phyloP scores from a whole-genome alignment of 2,329 filamentous ascomycete species.

The Neocucurbitaria cava region DNA sequence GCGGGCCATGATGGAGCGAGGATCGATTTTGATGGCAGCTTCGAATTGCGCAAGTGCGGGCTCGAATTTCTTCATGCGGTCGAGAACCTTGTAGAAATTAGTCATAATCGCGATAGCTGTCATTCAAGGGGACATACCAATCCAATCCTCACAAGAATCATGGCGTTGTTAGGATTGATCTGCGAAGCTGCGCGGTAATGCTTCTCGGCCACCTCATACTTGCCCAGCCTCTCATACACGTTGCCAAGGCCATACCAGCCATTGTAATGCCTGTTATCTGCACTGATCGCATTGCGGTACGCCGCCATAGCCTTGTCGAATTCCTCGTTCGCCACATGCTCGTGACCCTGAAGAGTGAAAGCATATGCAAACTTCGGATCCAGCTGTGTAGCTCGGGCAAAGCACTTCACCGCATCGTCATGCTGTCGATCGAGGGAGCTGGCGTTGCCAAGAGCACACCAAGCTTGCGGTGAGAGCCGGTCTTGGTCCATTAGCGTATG shows the following conservation, averaged over 20 bases:
- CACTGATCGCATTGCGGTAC: slow-evolving; percentile 84
- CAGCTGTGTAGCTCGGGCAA: slow-evolving; percentile 91
- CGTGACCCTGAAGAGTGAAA: slow-evolving; percentile 93
- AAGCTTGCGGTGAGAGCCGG: slow-evolving; percentile 90
- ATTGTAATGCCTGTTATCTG: slow-evolving; percentile 91
- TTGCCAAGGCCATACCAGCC: slow-evolving; percentile 91
- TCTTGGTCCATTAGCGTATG: slow-evolving; percentile 88
- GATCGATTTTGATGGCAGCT: slow-evolving; percentile 81
- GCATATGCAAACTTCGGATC: slow-evolving; percentile 92
- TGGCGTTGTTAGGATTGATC: slow-evolving; percentile 94
- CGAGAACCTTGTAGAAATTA: slow-evolving; percentile 59
- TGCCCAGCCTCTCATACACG: slow-evolving; percentile 89
- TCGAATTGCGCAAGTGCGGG: slow-evolving; percentile 82
- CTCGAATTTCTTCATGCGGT: slow-evolving; percentile 83
- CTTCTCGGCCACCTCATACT: slow-evolving; percentile 86
- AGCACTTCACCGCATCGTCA: slow-evolving; percentile 92
- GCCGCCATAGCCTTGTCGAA: slow-evolving; percentile 91
- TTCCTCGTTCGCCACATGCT: slow-evolving; percentile 94
- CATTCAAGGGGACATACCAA: slow-evolving; percentile 61
- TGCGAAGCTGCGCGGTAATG: slow-evolving; percentile 87
- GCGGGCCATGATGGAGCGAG: slow-evolving; percentile 79
- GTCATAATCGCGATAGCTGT: background rate
- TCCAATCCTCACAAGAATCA: slow-evolving; percentile 91
- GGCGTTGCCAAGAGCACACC: slow-evolving; percentile 94
- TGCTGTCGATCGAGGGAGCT: slow-evolving; percentile 93